Evolutionary conservation across 345 rosid genomes (phyloP).

Genomic region (Lepidium africanum): DNA sequence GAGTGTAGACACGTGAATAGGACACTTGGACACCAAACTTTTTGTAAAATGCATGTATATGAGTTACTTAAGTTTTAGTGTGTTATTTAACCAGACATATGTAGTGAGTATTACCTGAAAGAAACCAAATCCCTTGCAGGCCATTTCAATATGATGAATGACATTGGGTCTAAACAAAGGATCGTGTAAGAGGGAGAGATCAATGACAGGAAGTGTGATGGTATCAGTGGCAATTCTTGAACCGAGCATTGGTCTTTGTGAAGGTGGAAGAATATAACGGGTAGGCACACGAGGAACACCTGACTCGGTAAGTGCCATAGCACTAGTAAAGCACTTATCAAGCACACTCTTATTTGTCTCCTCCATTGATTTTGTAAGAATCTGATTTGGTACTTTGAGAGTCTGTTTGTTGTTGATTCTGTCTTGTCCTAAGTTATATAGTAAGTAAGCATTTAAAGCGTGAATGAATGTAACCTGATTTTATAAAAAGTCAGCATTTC

Average conservation of each 20-base stretch:
- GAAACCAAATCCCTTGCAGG: slow-evolving; percentile 30
- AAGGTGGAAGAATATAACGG: slow-evolving; percentile 30
- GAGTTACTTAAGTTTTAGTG: neutral
- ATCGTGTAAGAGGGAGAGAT: slow-evolving; percentile 16
- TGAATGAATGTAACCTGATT: slow-evolving; percentile 8
- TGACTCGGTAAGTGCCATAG: slow-evolving; percentile 19
- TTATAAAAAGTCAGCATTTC: neutral
- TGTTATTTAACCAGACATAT: slow-evolving; percentile 3
- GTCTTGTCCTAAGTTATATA: neutral
- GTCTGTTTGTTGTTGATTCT: neutral
- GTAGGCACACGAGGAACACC: slow-evolving; percentile 11
- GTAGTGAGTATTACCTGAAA: slow-evolving; percentile 21
- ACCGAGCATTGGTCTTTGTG: slow-evolving; percentile 19
- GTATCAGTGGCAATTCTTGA: neutral
- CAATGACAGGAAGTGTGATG: slow-evolving; percentile 24
- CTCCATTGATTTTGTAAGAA: slow-evolving; percentile 14
- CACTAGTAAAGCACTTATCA: slow-evolving; percentile 15
- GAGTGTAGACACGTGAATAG: neutral
- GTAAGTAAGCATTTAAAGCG: slow-evolving; percentile 5
- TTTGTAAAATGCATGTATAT: neutral
- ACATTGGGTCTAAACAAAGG: slow-evolving; percentile 14
- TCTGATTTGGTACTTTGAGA: neutral
- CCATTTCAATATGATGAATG: slow-evolving; percentile 21
- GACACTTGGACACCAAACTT: neutral
- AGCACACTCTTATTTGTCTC: neutral